Evolutionary conservation across 805 yeast species (phyloP).

Genomic region (Candida broadrunensis): DNA sequence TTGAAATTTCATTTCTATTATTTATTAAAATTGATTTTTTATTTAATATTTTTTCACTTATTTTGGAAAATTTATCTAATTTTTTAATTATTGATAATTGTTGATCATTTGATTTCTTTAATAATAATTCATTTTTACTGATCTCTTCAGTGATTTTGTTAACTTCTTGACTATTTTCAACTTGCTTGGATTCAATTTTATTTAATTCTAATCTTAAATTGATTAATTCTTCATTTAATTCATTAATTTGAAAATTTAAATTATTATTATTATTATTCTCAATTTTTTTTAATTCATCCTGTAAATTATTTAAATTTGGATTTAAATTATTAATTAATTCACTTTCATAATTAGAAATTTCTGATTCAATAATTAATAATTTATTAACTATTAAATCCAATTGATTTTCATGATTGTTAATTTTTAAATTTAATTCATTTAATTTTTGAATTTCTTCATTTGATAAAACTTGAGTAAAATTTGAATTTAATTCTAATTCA

Average conservation of each 20-base stretch:
- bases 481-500: conserved; percentile 47
- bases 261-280: conserved; percentile 10
- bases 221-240: conserved; percentile 22
- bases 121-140: conserved; percentile 30
- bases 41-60: conserved; percentile 61
- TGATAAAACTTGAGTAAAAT: conserved; percentile 53
- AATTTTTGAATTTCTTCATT: conserved; percentile 46
- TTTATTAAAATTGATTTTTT: conserved; percentile 56
- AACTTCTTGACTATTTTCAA: conserved; percentile 20
- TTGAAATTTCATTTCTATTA: conserved; percentile 70
- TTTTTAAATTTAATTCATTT: conserved; percentile 24
- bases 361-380: conserved; percentile 44
- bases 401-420: conserved; percentile 37
- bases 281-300: conserved; percentile 1
- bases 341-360: conserved; percentile 45
- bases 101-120: conserved; percentile 52
- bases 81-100: conserved; percentile 53
- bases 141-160: conserved; percentile 28
- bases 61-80: conserved; percentile 59
- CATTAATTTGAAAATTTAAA: conserved; percentile 10
- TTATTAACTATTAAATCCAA: conserved; percentile 39
- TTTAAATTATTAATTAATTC: conserved; percentile 57
- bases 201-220: conserved; percentile 21
- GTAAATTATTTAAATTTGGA: conserved; percentile 39
- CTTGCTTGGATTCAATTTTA: conserved; percentile 24